Evolutionary conservation across 2,329 filamentous ascomycete species (phyloP).

Genomic region (Botrytis fragariae): DNA sequence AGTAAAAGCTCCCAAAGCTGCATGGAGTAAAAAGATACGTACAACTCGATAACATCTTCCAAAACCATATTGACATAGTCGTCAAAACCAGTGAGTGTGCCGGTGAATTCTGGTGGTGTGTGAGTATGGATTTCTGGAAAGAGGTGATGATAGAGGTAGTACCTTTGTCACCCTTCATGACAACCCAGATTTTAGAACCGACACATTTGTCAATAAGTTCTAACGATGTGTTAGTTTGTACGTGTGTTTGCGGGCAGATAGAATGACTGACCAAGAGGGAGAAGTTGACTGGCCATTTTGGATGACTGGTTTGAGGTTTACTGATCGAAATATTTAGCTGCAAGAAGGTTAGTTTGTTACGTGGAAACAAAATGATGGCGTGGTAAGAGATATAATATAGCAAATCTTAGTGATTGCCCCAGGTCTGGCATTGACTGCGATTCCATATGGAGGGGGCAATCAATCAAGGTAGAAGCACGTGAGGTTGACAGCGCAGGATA

Average conservation of each 20-base stretch:
- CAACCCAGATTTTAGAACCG: constrained; percentile 94
- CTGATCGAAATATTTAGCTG: neutral
- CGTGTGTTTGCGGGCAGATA: constrained; percentile 28
- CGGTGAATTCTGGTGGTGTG: constrained; percentile 74
- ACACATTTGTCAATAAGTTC: constrained; percentile 99
- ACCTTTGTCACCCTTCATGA: constrained; percentile 99
- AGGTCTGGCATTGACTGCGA: neutral
- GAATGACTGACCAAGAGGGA: constrained; percentile 33
- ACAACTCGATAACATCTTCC: constrained; percentile 97
- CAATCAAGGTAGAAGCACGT: constrained; percentile 16
- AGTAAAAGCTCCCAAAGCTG: neutral
- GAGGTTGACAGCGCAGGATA: neutral
- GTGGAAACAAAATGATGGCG: neutral
- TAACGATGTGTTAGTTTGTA: constrained; percentile 42
- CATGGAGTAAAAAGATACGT: constrained; percentile 39
- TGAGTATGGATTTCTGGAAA: neutral
- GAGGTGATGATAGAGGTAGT: constrained; percentile 26
- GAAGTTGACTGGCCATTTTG: constrained; percentile 37
- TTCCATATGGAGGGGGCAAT: neutral
- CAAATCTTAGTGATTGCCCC: neutral
- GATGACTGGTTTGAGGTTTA: neutral
- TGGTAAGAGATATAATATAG: neutral
- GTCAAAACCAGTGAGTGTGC: constrained; percentile 91
- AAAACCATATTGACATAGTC: constrained; percentile 99
- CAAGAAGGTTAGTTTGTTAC: neutral